A percentile compares a stretch with the other conserved stretches of the same genome.
Conservation (phyloP, 495 filamentous ascomycete species). For the Annulohypoxylon stygium region DNA sequence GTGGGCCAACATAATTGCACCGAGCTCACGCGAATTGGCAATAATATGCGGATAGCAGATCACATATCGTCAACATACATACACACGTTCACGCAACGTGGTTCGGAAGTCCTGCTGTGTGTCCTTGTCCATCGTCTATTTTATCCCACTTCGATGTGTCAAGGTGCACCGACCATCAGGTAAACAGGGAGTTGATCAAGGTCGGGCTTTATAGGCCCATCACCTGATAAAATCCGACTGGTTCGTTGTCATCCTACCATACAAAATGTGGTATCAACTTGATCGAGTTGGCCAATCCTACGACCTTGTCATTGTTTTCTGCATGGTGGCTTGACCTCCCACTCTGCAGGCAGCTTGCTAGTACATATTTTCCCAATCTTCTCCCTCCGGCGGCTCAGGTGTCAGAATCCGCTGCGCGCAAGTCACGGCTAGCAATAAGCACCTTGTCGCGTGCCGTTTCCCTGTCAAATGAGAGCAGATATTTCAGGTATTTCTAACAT, state of each 20-base stretch:
- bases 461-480: constrained; percentile 35
- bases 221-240: constrained; percentile 42
- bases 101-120: constrained; percentile 7
- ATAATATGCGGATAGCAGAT: constrained; percentile 14
- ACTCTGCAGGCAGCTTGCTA: constrained; percentile 34
- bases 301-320: constrained; percentile 26
- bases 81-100: neutral
- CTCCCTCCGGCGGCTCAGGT: constrained; percentile 33
- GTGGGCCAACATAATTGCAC: constrained; percentile 25
- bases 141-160: constrained; percentile 4
- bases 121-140: constrained; percentile 5
- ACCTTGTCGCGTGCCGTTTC: constrained; percentile 42
- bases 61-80: constrained; percentile 12
- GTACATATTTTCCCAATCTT: constrained; percentile 29
- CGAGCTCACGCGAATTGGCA: constrained; percentile 15
- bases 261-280: constrained; percentile 32
- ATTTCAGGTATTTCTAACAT: constrained; percentile 38
- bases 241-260: constrained; percentile 30
- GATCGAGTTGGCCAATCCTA: constrained; percentile 35
- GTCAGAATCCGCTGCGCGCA: constrained; percentile 39
- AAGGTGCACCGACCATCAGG: constrained; percentile 6
- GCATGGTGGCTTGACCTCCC: constrained; percentile 24
- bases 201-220: constrained; percentile 26
- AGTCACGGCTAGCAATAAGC: constrained; percentile 40
- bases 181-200: constrained; percentile 29